Evolutionary conservation across 2,329 filamentous ascomycete species (phyloP).

Genomic region (Didymella pomorum): DNA sequence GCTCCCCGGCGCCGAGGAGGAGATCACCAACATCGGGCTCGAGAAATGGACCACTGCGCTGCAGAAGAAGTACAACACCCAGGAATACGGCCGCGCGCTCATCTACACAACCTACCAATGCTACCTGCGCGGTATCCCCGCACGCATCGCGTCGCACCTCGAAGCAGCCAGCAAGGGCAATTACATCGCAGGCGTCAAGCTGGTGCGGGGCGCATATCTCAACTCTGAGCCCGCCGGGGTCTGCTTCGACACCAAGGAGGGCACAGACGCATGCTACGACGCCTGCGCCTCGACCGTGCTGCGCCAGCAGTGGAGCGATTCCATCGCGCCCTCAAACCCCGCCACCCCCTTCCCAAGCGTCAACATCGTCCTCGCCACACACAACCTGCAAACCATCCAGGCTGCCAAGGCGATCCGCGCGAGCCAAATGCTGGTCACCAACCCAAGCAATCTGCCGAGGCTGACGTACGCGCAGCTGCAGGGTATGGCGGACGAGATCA

Average conservation of each 20-base stretch:
- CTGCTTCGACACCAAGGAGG: conserved; percentile 63
- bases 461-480: conserved; percentile 80
- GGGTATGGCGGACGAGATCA: conserved; percentile 96
- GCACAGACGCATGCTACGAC: conserved; percentile 72
- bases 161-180: conserved; percentile 54
- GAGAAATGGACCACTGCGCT: conserved; percentile 81
- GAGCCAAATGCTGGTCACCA: conserved; percentile 50
- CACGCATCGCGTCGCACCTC: conserved; percentile 57
- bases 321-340: conserved; percentile 55
- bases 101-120: conserved; percentile 73
- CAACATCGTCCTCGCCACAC: conserved; percentile 78
- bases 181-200: conserved; percentile 64
- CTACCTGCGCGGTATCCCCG: conserved; percentile 61
- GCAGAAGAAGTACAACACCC: conserved; percentile 76
- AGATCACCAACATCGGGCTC: conserved; percentile 78
- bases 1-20: conserved; percentile 87
- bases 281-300: conserved; percentile 73
- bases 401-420: conserved; percentile 60
- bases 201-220: conserved; percentile 66
- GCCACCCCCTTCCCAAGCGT: conserved; percentile 53
- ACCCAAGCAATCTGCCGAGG: conserved; percentile 38
- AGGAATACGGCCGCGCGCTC: conserved; percentile 64
- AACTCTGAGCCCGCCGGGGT: conserved; percentile 58
- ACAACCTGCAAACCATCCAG: conserved; percentile 77
- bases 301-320: conserved; percentile 65